Conservation (phyloP, 306 rosid species). For the Amphicarpaea edgeworthii region DNA sequence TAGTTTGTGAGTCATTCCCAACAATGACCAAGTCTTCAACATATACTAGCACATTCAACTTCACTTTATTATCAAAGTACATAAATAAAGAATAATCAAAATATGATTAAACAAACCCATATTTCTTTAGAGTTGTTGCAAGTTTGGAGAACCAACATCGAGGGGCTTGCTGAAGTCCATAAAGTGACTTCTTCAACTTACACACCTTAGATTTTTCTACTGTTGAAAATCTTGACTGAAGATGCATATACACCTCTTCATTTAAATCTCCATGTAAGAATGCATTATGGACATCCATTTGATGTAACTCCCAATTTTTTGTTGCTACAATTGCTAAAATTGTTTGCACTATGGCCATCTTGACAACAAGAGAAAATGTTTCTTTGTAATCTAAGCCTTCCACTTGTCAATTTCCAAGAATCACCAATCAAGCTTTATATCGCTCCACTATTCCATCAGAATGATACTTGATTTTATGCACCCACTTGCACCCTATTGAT, state of each 20-base stretch:
- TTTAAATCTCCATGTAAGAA: neutral
- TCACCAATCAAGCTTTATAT: neutral
- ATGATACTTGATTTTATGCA: too few relatives aligned
- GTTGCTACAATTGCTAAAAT: neutral
- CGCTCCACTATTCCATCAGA: too few relatives aligned
- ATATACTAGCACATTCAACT: neutral
- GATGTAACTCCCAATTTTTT: neutral
- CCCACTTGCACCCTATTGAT: neutral
- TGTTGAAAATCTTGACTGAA: neutral
- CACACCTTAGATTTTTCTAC: neutral
- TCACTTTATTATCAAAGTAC: too few relatives aligned
- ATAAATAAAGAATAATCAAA: neutral
- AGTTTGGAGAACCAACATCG: constrained; percentile 4
- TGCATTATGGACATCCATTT: constrained; percentile 1
- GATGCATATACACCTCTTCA: neutral
- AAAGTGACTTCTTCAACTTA: neutral
- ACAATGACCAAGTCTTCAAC: neutral
- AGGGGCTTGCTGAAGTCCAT: constrained; percentile 1
- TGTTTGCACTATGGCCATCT: neutral
- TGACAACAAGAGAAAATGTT: too few relatives aligned
- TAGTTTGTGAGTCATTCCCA: neutral
- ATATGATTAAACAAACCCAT: neutral
- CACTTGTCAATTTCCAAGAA: neutral
- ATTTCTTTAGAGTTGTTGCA: neutral
- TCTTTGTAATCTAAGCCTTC: neutral